Evolutionary conservation across 768 basidiomycete genomes (phyloP).

Genomic region (Amanita fuliginea): DNA sequence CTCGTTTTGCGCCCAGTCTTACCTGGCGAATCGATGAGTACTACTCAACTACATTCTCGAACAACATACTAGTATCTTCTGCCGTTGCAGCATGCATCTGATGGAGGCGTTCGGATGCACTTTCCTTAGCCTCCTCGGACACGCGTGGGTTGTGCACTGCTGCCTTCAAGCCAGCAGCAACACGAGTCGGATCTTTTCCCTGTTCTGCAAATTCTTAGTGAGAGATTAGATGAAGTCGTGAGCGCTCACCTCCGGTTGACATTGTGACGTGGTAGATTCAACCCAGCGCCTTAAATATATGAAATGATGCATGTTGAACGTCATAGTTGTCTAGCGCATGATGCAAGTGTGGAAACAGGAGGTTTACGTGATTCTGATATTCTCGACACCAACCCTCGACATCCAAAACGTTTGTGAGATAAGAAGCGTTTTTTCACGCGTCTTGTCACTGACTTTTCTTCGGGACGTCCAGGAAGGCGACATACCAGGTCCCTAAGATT

Average conservation of each 20-base stretch:
- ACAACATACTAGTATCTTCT: background rate
- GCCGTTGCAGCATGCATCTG: conserved; percentile 14
- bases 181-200: conserved; percentile 10
- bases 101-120: conserved; percentile 35
- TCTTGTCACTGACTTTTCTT: background rate
- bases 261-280: background rate
- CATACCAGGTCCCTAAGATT: too few species aligned
- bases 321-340: background rate
- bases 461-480: too few species aligned
- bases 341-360: conserved; percentile 2
- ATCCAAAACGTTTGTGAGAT: background rate
- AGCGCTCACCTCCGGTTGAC: background rate
- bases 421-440: background rate
- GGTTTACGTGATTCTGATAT: background rate
- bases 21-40: background rate
- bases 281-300: background rate
- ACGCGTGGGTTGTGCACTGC: conserved; percentile 48
- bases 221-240: background rate
- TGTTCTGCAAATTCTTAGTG: background rate
- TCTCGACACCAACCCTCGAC: too few species aligned
- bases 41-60: background rate
- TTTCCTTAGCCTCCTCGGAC: conserved; percentile 40
- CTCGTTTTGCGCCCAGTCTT: background rate
- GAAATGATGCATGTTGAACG: background rate
- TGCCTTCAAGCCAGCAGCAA: conserved; percentile 44